Conservation (phyloP, 768 basidiomycete genomes). For the Albatrellus ellisii region DNA sequence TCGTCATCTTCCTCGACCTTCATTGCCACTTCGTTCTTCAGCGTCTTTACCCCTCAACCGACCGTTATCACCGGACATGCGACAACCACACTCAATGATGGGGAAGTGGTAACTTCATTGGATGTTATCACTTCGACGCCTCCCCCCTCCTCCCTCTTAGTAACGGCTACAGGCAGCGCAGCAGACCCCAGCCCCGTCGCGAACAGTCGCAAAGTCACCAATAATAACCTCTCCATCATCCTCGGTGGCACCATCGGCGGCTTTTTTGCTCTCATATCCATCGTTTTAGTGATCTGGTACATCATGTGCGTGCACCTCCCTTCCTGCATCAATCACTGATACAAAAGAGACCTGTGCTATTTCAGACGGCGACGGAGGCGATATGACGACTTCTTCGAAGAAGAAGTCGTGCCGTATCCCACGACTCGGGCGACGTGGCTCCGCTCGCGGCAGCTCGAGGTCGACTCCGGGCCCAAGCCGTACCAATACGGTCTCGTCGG, state of each 20-base stretch:
- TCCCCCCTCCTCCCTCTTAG: neutral
- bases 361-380: slow-evolving; percentile 7
- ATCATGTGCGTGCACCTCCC: slow-evolving; percentile 6
- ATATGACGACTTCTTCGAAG: slow-evolving; percentile 2
- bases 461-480: slow-evolving; percentile 9
- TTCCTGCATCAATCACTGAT: neutral
- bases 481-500: slow-evolving; percentile 12
- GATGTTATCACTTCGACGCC: neutral
- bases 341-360: neutral
- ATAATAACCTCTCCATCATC: slow-evolving; percentile 4
- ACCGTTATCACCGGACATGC: slow-evolving; percentile 1
- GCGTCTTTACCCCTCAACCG: slow-evolving; percentile 5
- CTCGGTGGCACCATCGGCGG: slow-evolving; percentile 9
- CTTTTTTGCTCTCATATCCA: slow-evolving; percentile 4
- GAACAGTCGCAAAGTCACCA: neutral
- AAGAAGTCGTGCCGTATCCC: slow-evolving; percentile 10
- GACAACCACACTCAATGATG: neutral
- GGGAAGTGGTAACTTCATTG: neutral
- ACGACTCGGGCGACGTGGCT: slow-evolving; percentile 11
- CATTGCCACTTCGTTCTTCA: neutral
- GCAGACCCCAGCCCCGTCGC: neutral
- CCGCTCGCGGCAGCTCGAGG: slow-evolving; percentile 7
- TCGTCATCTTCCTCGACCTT: neutral
- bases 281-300: slow-evolving; percentile 7
- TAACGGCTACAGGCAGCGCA: neutral